These are phyloP conservation scores for Populus alba DNA, from an alignment of 345 rosid species.

Conservation along the genomic window DNA sequence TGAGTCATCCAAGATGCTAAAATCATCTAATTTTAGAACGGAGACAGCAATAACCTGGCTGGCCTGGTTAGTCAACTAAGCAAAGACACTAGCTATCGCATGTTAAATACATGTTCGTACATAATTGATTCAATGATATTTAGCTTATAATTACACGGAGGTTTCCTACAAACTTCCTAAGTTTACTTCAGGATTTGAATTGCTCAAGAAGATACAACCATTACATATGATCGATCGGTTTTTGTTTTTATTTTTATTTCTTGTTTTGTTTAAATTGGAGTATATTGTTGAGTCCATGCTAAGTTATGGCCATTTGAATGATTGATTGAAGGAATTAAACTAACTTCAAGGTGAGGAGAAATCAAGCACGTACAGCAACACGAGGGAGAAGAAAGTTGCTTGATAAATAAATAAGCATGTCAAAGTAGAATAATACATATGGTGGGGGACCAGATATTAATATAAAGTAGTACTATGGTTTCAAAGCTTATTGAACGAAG, in stretches of 20 bases:
- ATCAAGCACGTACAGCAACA: background rate
- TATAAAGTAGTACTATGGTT: constrained; percentile 11
- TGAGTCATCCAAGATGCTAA: background rate
- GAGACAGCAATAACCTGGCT: constrained; percentile 17
- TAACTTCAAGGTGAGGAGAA: background rate
- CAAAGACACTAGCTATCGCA: background rate
- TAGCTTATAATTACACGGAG: background rate
- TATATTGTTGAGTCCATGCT: background rate
- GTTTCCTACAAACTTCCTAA: constrained; percentile 19
- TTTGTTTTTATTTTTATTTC: no score
- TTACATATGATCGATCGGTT: background rate
- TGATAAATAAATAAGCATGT: background rate
- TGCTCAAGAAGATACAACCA: constrained; percentile 15
- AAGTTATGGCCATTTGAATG: constrained; percentile 18
- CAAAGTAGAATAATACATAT: background rate
- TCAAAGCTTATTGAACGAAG: constrained; percentile 13
- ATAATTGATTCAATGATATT: background rate
- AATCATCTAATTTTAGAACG: background rate
- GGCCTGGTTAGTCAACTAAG: constrained; percentile 27
- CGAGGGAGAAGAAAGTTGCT: constrained; percentile 21
- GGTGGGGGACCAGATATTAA: constrained; percentile 13
- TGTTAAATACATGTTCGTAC: background rate
- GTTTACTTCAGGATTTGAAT: background rate
- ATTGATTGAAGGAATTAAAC: constrained; percentile 1
- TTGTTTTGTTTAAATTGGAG: background rate